Evolutionary conservation across 805 yeast species (phyloP).

Genomic region (Pichia cephalocereana): DNA sequence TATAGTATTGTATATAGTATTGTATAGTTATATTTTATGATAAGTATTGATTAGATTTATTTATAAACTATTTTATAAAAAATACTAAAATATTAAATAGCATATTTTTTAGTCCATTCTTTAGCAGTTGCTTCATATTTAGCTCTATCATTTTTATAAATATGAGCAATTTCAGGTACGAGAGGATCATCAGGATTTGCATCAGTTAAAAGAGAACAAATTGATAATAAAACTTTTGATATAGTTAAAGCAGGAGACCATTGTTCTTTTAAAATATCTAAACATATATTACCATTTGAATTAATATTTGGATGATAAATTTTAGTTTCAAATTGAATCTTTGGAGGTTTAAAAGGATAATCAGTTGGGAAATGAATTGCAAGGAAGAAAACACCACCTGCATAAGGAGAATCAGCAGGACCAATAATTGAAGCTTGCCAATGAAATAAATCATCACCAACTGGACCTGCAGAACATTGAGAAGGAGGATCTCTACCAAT

Average conservation of each 20-base stretch:
- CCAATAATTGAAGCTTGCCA: conserved; percentile 99
- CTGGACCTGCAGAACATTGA: conserved; percentile 98
- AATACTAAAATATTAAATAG: conserved; percentile 43
- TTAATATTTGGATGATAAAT: conserved; percentile 97
- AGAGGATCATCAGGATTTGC: conserved; percentile 99
- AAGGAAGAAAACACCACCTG: conserved; percentile 85
- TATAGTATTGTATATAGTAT: too few relatives aligned
- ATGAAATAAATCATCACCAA: conserved; percentile 94
- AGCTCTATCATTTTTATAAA: conserved; percentile 87
- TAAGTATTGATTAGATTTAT: background rate
- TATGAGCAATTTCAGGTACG: conserved; percentile 96
- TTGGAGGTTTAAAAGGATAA: conserved; percentile 98
- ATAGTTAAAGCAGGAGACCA: conserved; percentile 99
- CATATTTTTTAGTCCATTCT: conserved; percentile 98
- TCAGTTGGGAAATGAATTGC: conserved; percentile 98
- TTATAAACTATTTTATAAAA: background rate
- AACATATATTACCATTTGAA: conserved; percentile 90
- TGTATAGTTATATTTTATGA: too few relatives aligned
- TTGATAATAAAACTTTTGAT: conserved; percentile 88
- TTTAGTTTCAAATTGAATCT: conserved; percentile 85
- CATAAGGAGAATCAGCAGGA: conserved; percentile 85
- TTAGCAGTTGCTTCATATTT: conserved; percentile 95
- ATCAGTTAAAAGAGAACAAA: conserved; percentile 91
- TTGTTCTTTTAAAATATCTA: conserved; percentile 93
- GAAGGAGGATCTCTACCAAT: conserved; percentile 98